Percentiles rank a stretch among this genome's conserved stretches.
These are phyloP conservation scores for Boletus nobilissimus DNA, from an alignment of 1,284 basidiomycete species.

Conservation along the genomic window DNA sequence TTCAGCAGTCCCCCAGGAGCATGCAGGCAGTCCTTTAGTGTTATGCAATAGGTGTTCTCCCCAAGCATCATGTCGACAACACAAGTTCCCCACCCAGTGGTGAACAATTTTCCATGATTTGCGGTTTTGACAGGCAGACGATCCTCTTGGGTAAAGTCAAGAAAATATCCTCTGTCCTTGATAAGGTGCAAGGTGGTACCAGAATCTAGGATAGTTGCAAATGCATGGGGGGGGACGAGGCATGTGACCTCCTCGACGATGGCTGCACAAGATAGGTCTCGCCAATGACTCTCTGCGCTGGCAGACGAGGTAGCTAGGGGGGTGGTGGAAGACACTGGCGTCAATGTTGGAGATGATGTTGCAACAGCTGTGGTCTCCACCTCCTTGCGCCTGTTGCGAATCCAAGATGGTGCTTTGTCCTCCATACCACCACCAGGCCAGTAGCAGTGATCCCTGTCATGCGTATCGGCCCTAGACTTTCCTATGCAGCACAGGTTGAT, in stretches of 20 bases:
- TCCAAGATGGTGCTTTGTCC: not conserved
- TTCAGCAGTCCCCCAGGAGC: not conserved
- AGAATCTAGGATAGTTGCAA: not conserved
- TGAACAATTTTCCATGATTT: not conserved
- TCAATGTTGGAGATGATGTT: too few relatives aligned
- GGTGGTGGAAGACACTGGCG: too few relatives aligned
- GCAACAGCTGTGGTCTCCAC: too few relatives aligned
- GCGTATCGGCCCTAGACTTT: not conserved
- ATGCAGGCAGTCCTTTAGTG: not conserved
- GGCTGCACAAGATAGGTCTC: too few relatives aligned
- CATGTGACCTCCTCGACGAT: not conserved
- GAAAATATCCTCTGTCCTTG: not conserved
- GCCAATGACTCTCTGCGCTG: too few relatives aligned
- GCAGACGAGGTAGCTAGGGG: too few relatives aligned
- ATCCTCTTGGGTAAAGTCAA: not conserved
- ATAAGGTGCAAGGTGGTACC: not conserved
- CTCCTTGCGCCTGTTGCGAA: not conserved
- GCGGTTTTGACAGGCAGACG: not conserved
- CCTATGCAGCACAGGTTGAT: not conserved
- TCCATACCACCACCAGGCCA: not conserved
- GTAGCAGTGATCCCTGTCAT: not conserved
- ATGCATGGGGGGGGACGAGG: too few relatives aligned
- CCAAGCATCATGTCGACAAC: not conserved
- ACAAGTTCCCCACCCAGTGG: not conserved
- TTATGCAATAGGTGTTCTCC: not conserved